phyloP scores from a whole-genome alignment of 257 asterid genomes.

The Rauvolfia tetraphylla region DNA sequence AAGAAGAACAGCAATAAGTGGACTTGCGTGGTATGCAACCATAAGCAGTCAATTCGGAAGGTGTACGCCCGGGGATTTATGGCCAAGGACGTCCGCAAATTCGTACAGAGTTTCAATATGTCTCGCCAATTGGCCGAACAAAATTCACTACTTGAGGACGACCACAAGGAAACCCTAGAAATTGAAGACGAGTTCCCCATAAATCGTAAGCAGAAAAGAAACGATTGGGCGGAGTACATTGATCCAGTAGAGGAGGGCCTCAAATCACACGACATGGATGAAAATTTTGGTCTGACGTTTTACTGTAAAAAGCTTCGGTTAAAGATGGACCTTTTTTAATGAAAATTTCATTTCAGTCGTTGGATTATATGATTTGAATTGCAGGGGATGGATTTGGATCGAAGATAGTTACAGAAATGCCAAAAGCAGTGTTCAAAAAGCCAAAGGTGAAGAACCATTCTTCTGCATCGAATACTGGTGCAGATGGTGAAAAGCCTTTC shows the following conservation, averaged over 20 bases:
- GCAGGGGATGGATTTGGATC: constrained; percentile 52
- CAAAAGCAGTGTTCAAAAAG: constrained; percentile 49
- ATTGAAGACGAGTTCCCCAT: constrained; percentile 7
- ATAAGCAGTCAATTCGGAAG: constrained; percentile 71
- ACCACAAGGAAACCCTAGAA: constrained; percentile 18
- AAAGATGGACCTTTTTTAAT: neutral
- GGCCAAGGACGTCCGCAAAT: constrained; percentile 77
- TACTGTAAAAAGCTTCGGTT: neutral
- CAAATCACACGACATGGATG: constrained; percentile 16
- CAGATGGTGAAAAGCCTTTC: neutral
- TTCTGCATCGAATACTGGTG: constrained; percentile 6
- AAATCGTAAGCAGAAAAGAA: constrained; percentile 38
- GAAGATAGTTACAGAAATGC: constrained; percentile 59
- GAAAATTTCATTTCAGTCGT: neutral
- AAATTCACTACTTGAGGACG: constrained; percentile 16
- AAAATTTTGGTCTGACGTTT: constrained; percentile 27
- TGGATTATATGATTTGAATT: constrained; percentile 15
- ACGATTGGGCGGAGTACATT: constrained; percentile 74
- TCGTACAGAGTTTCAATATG: constrained; percentile 90
- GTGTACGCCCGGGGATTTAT: constrained; percentile 56
- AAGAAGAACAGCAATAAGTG: constrained; percentile 88
- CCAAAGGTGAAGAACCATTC: constrained; percentile 42
- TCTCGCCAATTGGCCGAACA: constrained; percentile 64
- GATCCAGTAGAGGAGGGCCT: constrained; percentile 36
- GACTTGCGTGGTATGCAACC: constrained; percentile 85